A percentile compares a stretch with the other conserved stretches of the same genome.
phyloP scores from a whole-genome alignment of 345 rosid genomes.

The Eucalyptus cladocalyx region DNA sequence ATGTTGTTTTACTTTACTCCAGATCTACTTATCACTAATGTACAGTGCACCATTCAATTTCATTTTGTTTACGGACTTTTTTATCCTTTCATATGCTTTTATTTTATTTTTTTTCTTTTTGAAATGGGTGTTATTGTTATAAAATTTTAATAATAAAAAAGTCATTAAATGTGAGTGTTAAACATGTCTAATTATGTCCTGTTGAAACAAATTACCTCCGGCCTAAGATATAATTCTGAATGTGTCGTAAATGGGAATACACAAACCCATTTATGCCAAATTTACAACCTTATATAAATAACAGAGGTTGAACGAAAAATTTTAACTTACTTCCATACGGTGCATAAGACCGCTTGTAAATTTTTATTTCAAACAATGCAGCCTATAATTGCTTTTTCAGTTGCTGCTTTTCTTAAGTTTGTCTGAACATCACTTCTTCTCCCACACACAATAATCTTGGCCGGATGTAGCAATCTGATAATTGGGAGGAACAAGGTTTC shows the following conservation, averaged over 20 bases:
- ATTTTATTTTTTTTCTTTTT: no score
- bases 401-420: background rate
- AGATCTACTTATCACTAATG: no score
- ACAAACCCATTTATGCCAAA: background rate
- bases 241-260: background rate
- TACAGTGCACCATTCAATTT: background rate
- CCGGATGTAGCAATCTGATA: constrained; percentile 53
- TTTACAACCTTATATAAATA: background rate
- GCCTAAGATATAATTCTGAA: background rate
- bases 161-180: background rate
- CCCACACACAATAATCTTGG: constrained; percentile 50
- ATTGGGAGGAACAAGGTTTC: constrained; percentile 48
- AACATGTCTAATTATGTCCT: background rate
- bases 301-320: background rate
- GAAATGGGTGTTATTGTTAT: background rate
- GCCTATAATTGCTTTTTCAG: background rate
- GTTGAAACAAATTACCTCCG: background rate
- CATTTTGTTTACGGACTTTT: background rate
- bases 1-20: no score
- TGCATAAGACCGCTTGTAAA: background rate
- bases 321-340: background rate
- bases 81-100: background rate
- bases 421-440: constrained; percentile 4
- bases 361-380: background rate
- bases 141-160: background rate